Base-by-base conservation (phyloP, 179 eudicot genomes). In the Nepenthes alata region DNA sequence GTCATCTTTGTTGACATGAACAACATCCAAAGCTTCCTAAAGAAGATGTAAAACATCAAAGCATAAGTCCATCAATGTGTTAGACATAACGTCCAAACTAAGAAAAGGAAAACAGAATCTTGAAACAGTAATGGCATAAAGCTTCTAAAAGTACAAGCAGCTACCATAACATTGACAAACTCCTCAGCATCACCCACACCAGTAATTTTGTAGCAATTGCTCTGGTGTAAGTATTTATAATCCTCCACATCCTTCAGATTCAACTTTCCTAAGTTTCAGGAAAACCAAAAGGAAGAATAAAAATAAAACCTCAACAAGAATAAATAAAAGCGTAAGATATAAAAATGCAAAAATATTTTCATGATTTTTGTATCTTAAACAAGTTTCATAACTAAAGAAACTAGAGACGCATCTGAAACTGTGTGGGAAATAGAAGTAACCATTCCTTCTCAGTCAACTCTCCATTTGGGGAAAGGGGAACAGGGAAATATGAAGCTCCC, bases 151-250 rank as follows among this genome's bases (percentile, higher is more conserved):
- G 56, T 35, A 59, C 57, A 59, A 65, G 44, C 52, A 60, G 56
- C 14, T 82, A 93, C 98, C 97, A 52, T 63, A 36, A 90, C 95
- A 59, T 82, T 71, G 54, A 70, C 80, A 74, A 89, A 93, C 61
- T 87, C 84, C 68, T 89, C 89, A 54, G 97, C 97, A 71, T 93
- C 97, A 75, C 89, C 95, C 75, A 90, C 91, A 67, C 91, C 88
- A 47, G 83, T 63, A 72, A 93, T 87, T 47, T 83, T 72, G 65
- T 77, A 73, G 81, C 97, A 90, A 63, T 66, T 78, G 72, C 98
- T 93, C 73, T 89, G 93, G 61, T 63, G 74, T 76, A 93, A 72
- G 73, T 93, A 93, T 37, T 85, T 85, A 67, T 85, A 93, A 50
- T 87, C 95, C 56, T 73, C 75, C 55, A 71, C 83, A 66, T 72